These are phyloP conservation scores for Allium fistulosum DNA, from an alignment of 106 monocot genomes.

Conservation along the genomic window DNA sequence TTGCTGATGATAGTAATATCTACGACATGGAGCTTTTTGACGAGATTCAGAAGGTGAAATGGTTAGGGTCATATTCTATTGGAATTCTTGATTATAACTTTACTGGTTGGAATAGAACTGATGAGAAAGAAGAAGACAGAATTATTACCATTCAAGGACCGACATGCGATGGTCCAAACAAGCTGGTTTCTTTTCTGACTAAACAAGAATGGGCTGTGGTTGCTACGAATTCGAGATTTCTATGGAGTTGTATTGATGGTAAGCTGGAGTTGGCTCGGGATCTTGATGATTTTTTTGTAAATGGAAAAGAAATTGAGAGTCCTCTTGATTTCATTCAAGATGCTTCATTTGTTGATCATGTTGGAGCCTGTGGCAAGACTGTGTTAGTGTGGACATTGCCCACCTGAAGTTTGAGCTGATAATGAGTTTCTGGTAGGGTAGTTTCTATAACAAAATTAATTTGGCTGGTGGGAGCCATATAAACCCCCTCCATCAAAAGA, in stretches of 20 bases:
- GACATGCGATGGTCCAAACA: too few species aligned
- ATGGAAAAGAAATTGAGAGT: slow-evolving; percentile 41
- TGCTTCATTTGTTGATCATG: slow-evolving; percentile 50
- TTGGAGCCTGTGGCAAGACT: slow-evolving; percentile 77
- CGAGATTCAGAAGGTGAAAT: too few species aligned
- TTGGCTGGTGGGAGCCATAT: too few species aligned
- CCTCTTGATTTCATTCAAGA: slow-evolving; percentile 56
- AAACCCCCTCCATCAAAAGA: too few species aligned
- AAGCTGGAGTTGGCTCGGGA: slow-evolving; percentile 53
- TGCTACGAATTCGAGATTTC: slow-evolving; percentile 60
- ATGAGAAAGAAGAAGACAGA: too few species aligned
- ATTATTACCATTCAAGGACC: too few species aligned
- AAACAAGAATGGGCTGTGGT: slow-evolving; percentile 82
- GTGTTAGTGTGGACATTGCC: slow-evolving; percentile 73
- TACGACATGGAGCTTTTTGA: too few species aligned
- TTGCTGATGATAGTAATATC: slow-evolving; percentile 76
- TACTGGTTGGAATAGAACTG: too few species aligned
- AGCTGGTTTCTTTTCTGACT: slow-evolving; percentile 38
- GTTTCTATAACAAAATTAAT: too few species aligned
- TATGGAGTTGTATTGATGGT: slow-evolving; percentile 47
- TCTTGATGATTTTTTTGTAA: slow-evolving; percentile 30
- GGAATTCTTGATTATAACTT: too few species aligned
- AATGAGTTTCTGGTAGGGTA: slow-evolving; percentile 76
- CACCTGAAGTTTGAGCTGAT: slow-evolving; percentile 53
- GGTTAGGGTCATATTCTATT: too few species aligned